These are phyloP conservation scores for Fusarium fracticaudum DNA, from an alignment of 2,329 filamentous ascomycete genomes.

Conservation along the genomic window DNA sequence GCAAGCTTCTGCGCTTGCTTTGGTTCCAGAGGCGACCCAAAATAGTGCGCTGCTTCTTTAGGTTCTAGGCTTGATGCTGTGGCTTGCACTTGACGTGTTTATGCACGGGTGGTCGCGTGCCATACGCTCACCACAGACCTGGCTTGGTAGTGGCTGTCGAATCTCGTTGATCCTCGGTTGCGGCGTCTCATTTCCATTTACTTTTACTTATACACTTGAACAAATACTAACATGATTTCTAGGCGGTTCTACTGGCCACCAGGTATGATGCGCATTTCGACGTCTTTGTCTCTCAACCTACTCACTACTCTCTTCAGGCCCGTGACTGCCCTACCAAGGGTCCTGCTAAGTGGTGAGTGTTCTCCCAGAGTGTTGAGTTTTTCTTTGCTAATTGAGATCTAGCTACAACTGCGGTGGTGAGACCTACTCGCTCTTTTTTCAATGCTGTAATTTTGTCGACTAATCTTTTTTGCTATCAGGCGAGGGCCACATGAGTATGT, in stretches of 20 bases:
- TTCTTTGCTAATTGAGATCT: slow-evolving; percentile 6
- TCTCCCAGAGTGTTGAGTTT: background rate
- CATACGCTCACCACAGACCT: background rate
- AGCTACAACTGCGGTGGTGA: slow-evolving; percentile 86
- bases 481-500: slow-evolving; percentile 82
- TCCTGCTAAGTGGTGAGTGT: slow-evolving; percentile 79
- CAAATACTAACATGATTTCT: slow-evolving; percentile 39
- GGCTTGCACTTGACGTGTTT: background rate
- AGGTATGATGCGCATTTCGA: slow-evolving; percentile 63
- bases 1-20: background rate
- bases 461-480: slow-evolving; percentile 48
- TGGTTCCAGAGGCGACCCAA: background rate
- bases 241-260: slow-evolving; percentile 79
- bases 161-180: background rate
- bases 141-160: slow-evolving; percentile 1
- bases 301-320: slow-evolving; percentile 61
- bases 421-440: slow-evolving; percentile 38
- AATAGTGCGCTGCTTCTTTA: background rate
- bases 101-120: slow-evolving; percentile 6
- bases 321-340: slow-evolving; percentile 88
- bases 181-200: background rate
- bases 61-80: background rate
- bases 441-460: slow-evolving; percentile 15
- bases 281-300: background rate
- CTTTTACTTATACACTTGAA: background rate